phyloP scores from a whole-genome alignment of 164 flowering plant genomes.

The Magnolia officinalis region DNA sequence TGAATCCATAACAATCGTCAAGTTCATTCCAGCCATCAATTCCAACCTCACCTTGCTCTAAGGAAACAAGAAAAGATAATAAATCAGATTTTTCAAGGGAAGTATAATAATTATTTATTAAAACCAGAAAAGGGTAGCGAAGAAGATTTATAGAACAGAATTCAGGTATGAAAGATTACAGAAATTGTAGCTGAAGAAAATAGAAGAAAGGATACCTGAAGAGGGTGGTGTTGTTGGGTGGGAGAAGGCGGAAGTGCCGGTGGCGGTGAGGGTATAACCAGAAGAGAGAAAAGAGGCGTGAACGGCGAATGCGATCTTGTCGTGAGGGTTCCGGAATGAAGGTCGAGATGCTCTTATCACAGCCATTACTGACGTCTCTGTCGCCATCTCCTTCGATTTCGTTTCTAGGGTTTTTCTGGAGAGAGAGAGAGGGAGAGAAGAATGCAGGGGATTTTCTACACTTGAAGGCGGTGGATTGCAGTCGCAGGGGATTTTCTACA shows the following conservation, averaged over 20 bases:
- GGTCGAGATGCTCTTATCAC: conserved; percentile 21
- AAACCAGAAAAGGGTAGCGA: background rate
- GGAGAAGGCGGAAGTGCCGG: conserved; percentile 12
- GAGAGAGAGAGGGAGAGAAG: background rate
- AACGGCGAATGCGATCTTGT: conserved; percentile 12
- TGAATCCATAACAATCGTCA: conserved; percentile 16
- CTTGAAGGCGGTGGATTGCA: background rate
- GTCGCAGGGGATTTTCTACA: background rate
- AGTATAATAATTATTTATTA: background rate
- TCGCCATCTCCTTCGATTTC: conserved; percentile 9
- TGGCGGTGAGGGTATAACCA: conserved; percentile 17
- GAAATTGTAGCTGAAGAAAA: background rate
- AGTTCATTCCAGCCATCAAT: conserved; percentile 21
- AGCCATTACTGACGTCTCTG: conserved; percentile 13
- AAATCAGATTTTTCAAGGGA: background rate
- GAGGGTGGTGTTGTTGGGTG: background rate
- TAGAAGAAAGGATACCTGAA: conserved; percentile 1
- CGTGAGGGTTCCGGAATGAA: conserved; percentile 12
- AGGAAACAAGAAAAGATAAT: background rate
- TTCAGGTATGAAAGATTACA: background rate
- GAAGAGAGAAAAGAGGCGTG: conserved; percentile 18
- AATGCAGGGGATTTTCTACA: background rate
- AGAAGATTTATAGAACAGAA: background rate
- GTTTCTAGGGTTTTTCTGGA: no score
- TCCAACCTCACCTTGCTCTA: conserved; percentile 16